Evolutionary conservation across 148 eudicot genomes (phyloP), one percentile per base, ranked within the genome.

Genomic region (Chenopodium formosanum): DNA sequence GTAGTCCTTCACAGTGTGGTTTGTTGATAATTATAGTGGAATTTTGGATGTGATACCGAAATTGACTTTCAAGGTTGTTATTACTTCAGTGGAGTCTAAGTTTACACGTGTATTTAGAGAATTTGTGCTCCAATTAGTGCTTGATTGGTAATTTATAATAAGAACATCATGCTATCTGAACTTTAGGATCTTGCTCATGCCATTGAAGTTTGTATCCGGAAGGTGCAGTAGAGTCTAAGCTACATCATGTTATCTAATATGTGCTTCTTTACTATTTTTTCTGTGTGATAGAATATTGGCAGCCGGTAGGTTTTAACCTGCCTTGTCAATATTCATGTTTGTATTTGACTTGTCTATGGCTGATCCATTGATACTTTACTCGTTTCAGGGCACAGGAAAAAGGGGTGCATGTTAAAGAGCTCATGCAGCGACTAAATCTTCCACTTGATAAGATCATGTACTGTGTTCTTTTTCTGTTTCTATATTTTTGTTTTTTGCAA

Each of bases 371-470:
- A 9, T 62, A 32, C 23, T 20, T 70, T 69, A 44, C 23, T 23
- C 25, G 25, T 19, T 81, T 44, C 79, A 85, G 87, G 76, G 74
- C 81, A 74, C 78, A 74, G 72, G 97, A 87, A 34, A 78, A 62
- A 76, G 98, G 98, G 64, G 90, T 89, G 47, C 92, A 91, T 73
- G 76, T 82, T 67, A 79, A 82, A 73, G 92, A 91, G 82, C 80
- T 95, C 73, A 89, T 89, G 31, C 79, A 77, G 82, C 86, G 82
- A 62, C 86, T 93, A 20, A 87, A 83, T 80, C 34, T 84, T 64
- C 93, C 98, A 27, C 65, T 63, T 78, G 93, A 86, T 22, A 92
- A 86, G 86, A 85, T 95, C 85, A 75, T 16, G 98, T 92, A 88
- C 14, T 12, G 19, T 23, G 47, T 5, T 77, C 66, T 70, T 76